Conservation (phyloP, 352 stramenopile species). For the Phytophthora quininea region DNA sequence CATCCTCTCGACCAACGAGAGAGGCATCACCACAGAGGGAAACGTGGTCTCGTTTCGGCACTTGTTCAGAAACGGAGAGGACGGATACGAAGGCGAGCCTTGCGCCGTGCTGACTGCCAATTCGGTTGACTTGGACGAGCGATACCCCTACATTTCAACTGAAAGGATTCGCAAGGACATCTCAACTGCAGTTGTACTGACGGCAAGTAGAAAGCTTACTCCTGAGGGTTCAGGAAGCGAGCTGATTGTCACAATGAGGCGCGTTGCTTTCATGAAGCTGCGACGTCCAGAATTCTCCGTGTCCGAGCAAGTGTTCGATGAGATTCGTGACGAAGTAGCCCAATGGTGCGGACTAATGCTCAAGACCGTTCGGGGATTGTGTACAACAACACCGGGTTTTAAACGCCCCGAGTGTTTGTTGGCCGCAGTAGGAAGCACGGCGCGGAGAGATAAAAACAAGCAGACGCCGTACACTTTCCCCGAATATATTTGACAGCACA, state of each 20-base stretch:
- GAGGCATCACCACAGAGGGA: slow-evolving; percentile 29
- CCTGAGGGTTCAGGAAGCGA: neutral
- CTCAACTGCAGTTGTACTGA: slow-evolving; percentile 29
- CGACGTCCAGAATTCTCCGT: slow-evolving; percentile 3
- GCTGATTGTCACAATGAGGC: slow-evolving; percentile 21
- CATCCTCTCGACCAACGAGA: slow-evolving; percentile 29
- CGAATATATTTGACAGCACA: no score
- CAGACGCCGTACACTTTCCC: no score
- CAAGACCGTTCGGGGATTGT: slow-evolving; percentile 1
- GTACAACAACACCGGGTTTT: slow-evolving; percentile 4
- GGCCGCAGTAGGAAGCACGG: no score
- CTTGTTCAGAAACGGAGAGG: slow-evolving; percentile 17
- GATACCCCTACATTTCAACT: slow-evolving; percentile 31
- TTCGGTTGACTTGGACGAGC: slow-evolving; percentile 37
- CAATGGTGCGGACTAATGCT: slow-evolving; percentile 9
- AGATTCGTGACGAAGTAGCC: neutral
- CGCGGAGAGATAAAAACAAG: no score
- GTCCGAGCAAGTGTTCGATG: neutral
- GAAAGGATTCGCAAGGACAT: slow-evolving; percentile 34
- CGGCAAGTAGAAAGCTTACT: slow-evolving; percentile 4
- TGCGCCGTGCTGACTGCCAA: slow-evolving; percentile 23
- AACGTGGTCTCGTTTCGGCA: slow-evolving; percentile 38
- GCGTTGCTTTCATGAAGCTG: slow-evolving; percentile 2
- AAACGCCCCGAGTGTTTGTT: neutral
- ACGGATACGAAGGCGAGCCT: slow-evolving; percentile 17